Evolutionary conservation across 2,329 filamentous ascomycete species (phyloP), one percentile per base, ranked within the genome.

Genomic region (Trichoderma hamatum): DNA sequence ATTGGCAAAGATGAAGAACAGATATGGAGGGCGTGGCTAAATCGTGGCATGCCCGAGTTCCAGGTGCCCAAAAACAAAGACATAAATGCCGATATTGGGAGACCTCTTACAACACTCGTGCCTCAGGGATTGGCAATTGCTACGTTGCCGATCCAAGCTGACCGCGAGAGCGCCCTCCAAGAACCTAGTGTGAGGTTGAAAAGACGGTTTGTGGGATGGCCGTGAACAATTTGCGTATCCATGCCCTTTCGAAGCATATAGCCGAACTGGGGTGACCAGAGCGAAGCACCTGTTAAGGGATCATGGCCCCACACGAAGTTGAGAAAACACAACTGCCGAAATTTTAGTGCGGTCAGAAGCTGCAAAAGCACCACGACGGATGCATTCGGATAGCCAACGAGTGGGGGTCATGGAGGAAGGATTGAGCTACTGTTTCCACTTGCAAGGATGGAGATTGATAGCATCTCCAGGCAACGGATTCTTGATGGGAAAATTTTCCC

Each of bases 301-400:
- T 19, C 26, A 28, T 32, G 14, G 52, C 26, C 62, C 62, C 62
- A 66, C 62, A 21, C 14, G 36, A 66, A 46, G 62, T 66, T 49
- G 62, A 56, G 52, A 56, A 66, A 36, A 66, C 62, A 66, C 62
- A 66, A 66, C 62, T 66, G 62, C 62, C 62, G 62, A 66, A 24
- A 24, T 66, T 66, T 66, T 66, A 66, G 62, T 66, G 62, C 62
- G 52, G 62, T 46, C 51, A 66, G 62, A 63, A 52, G 49, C 62
- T 66, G 51, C 62, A 66, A 56, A 56, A 36, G 51, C 51, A 49
- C 62, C 36, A 66, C 24, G 62, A 66, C 51, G 51, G 62, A 66
- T 36, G 46, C 43, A 26, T 52, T 56, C 62, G 30, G 26, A 49
- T 52, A 26, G 62, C 62, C 55, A 66, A 46, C 24, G 21, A 26